Conservation (phyloP, 2,329 filamentous ascomycete genomes). For the Botrytis aclada region DNA sequence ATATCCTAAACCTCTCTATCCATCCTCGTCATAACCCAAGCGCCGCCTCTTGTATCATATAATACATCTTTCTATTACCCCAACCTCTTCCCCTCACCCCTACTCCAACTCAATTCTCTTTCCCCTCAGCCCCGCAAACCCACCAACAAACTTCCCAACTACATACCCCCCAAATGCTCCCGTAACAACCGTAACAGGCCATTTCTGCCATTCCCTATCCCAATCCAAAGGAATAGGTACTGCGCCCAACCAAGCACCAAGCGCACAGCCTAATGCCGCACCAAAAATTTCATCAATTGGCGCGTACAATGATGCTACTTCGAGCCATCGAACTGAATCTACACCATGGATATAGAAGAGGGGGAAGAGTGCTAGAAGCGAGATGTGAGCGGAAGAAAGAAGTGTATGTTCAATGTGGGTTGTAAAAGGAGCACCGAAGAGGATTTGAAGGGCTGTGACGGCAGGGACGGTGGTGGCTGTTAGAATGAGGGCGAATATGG, state of each 20-base stretch:
- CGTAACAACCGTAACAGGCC: conserved; percentile 86
- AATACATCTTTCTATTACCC: neutral
- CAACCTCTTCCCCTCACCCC: neutral
- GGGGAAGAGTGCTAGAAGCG: conserved; percentile 73
- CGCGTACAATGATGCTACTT: conserved; percentile 62
- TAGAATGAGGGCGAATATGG: conserved; percentile 65
- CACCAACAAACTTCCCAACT: conserved; percentile 63
- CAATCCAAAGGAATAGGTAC: conserved; percentile 95
- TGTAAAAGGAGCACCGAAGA: conserved; percentile 88
- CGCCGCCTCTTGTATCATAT: neutral
- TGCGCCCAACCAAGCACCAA: conserved; percentile 90
- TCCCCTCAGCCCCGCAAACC: conserved; percentile 31
- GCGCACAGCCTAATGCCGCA: conserved; percentile 68
- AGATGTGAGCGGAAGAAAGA: conserved; percentile 77
- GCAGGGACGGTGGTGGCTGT: conserved; percentile 48
- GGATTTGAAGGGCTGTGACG: conserved; percentile 59
- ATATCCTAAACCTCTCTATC: neutral
- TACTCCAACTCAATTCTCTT: conserved; percentile 38
- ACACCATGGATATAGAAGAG: conserved; percentile 85
- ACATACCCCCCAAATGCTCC: conserved; percentile 79
- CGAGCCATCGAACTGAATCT: conserved; percentile 66
- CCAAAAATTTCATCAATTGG: conserved; percentile 86
- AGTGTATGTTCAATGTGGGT: conserved; percentile 76
- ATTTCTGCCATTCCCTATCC: conserved; percentile 99
- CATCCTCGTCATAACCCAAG: neutral